Base-by-base conservation (phyloP, 73 alveolate genomes). In the Effrenium voratum region DNA sequence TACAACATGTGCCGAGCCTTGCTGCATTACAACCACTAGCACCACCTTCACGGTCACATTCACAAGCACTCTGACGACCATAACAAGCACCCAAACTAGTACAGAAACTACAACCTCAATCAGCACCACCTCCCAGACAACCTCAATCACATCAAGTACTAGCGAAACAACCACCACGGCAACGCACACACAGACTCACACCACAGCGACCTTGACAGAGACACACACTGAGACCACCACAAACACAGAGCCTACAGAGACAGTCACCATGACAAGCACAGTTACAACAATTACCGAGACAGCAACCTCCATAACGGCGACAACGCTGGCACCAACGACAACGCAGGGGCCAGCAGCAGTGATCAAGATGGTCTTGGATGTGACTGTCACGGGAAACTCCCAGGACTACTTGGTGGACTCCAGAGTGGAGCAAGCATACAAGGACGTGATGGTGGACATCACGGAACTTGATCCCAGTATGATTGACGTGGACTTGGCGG, bases 21-120 rank as follows among this genome's bases (percentile, higher is more conserved):
- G 97, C 63, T 90, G 97, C 41, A 90, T 90, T 87, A 90, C 97
- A 34, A 90, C 97, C 44, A 90, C 97, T 52, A 90, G 70, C 86
- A 90, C 97, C 50, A 86, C 94, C 94, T 2, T 12, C n/a, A 90
- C 97, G 40, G 43, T 30, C 26, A 82, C 92, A 40, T 1, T 47
- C 34, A 82, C 92, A 30, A n/a, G n/a, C n/a, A 49, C 46, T 32
- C 50, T n/a, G 52, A 82, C 92, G 36, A 72, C n/a, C 73, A 82
- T 73, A 36, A 60, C 47, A 41, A 82, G 75, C 46, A 49, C 49
- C 43, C 5, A 4, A 34, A 85, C 93, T 12, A n/a, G 10, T 28
- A 85, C 93, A 32, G 34, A 1, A 36, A 0, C 79, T 2, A 26
- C 79, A 26, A 4, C 40, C 79, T 55, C 94, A 40, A 60, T 34